Base-by-base conservation (phyloP, 2,329 filamentous ascomycete genomes). In the Claviceps sp. region DNA sequence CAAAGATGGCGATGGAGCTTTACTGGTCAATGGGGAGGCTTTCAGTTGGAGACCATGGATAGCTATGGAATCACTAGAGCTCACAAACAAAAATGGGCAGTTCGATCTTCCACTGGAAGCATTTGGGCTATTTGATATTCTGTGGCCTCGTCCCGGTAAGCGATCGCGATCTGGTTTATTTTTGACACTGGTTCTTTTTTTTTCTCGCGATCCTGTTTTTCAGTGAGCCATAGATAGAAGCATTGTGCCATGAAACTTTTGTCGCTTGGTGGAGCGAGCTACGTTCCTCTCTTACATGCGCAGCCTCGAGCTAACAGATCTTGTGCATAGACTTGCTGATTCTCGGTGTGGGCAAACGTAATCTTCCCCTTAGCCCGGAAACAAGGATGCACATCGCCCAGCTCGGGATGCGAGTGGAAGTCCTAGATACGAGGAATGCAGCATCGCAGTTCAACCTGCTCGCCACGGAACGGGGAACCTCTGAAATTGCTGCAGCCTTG, bases 361-460 rank as follows among this genome's bases (percentile, higher is more conserved):
- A 93, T 49, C 72, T 82, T 48, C 89, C 89, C 0, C 69, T 97
- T 7, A 87, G 85, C 52, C 86, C 86, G 1, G 76, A 81, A 59
- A 87, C 88, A 44, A 82, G 85, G 59, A 75, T 75, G 54, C 75
- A 82, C 59, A 81, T 98, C 52, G 85, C 84, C 55, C 77, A 79
- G 34, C 68, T 97, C 43, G 93, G 93, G 0, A 86, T 97, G 59
- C 76, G 88, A 53, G 75, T 97, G 5, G 93, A 98, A 62, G 77
- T 96, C 3, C 78, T 91, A 62, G 93, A 97, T 69, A 97, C 93
- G 37, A 76, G 88, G 56, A 97, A 97, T 68, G 93, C 93, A 8
- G 88, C 91, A 1, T 85, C 90, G 37, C 89, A 96, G 66, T 98
- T 93, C 67, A 98, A 98, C 64, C 66, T 98, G 61, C 71, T 98